These are phyloP conservation scores for Amphibolis antarctica DNA, from an alignment of 106 monocot genomes.

Conservation along the genomic window DNA sequence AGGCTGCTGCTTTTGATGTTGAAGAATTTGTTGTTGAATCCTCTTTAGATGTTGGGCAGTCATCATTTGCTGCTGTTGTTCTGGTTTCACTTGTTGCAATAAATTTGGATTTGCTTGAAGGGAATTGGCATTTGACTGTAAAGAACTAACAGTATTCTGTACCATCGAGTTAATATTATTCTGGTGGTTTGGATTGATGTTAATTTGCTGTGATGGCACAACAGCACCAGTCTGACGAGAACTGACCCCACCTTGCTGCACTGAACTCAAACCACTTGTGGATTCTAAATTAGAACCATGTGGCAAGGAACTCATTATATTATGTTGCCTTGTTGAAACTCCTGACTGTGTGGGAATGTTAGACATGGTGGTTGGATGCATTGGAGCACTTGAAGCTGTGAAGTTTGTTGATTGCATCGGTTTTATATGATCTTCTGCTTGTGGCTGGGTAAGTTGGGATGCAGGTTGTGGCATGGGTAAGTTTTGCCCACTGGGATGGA, in stretches of 20 bases:
- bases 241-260: slow-evolving; percentile 37
- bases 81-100: slow-evolving; percentile 49
- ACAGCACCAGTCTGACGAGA: slow-evolving; percentile 40
- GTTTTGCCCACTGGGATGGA: slow-evolving; percentile 27
- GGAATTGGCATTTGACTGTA: slow-evolving; percentile 30
- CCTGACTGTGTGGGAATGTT: slow-evolving; percentile 31
- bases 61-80: slow-evolving; percentile 30
- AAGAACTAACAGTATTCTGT: slow-evolving; percentile 24
- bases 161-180: slow-evolving; percentile 27
- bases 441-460: slow-evolving; percentile 50
- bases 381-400: slow-evolving; percentile 31
- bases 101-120: slow-evolving; percentile 35
- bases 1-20: slow-evolving; percentile 36
- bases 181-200: slow-evolving; percentile 34
- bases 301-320: slow-evolving; percentile 26
- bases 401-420: slow-evolving; percentile 43
- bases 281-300: slow-evolving; percentile 30
- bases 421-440: slow-evolving; percentile 48
- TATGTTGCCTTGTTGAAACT: slow-evolving; percentile 28
- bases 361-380: slow-evolving; percentile 24
- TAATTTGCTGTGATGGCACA: slow-evolving; percentile 36
- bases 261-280: slow-evolving; percentile 33
- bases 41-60: slow-evolving; percentile 11
- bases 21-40: slow-evolving; percentile 32
- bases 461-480: slow-evolving; percentile 28